A percentile compares a stretch with the other conserved stretches of the same genome.
phyloP scores from a whole-genome alignment of 192 early-diverging fungal genomes.

The Linnemannia schmuckeri region DNA sequence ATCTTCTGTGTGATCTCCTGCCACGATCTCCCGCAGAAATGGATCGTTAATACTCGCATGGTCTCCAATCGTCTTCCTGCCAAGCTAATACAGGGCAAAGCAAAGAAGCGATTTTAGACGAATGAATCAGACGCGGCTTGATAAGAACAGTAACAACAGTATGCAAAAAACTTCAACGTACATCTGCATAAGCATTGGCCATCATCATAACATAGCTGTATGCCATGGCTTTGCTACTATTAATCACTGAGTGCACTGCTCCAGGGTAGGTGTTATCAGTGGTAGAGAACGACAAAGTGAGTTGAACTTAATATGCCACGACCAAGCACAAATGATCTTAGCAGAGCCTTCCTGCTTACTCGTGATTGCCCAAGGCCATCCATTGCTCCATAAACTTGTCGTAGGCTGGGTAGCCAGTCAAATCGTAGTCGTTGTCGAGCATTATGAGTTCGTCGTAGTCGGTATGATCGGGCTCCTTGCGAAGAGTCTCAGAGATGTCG shows the following conservation, averaged over 20 bases:
- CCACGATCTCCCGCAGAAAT: conserved; percentile 2
- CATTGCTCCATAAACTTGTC: conserved; percentile 57
- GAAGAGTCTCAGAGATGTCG: conserved; percentile 7
- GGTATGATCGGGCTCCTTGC: neutral
- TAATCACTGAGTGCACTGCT: conserved; percentile 39
- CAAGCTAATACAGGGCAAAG: neutral
- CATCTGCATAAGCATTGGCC: conserved; percentile 51
- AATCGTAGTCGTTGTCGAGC: conserved; percentile 52
- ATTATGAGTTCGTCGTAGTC: conserved; percentile 53
- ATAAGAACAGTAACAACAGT: too few relatives aligned
- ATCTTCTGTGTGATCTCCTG: conserved; percentile 3
- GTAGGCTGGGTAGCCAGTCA: conserved; percentile 56
- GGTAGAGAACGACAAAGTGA: too few relatives aligned
- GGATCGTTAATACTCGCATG: neutral
- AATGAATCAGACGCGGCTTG: neutral
- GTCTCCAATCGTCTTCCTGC: neutral
- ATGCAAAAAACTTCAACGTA: neutral
- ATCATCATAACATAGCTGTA: conserved; percentile 64
- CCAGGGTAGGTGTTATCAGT: conserved; percentile 51
- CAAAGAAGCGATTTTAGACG: neutral
- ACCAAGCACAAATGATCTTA: too few relatives aligned
- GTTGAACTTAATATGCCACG: too few relatives aligned
- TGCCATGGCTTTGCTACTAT: conserved; percentile 54
- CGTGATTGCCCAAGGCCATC: conserved; percentile 22
- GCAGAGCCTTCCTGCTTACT: neutral